Conservation (phyloP, 2,329 filamentous ascomycete species). For the Trichoderma sp. region DNA sequence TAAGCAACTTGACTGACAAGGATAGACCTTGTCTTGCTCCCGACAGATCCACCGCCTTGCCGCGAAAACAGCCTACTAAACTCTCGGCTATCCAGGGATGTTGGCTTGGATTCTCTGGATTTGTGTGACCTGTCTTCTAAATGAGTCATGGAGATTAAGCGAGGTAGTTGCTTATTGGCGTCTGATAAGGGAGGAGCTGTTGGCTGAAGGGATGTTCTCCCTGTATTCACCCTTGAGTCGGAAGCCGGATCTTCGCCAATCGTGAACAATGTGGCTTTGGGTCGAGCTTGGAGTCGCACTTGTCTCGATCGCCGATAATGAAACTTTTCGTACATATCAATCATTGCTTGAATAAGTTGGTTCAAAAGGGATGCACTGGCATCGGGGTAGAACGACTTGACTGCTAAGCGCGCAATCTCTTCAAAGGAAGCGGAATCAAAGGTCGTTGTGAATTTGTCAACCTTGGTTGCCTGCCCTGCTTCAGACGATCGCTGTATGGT, state of each 20-base stretch:
- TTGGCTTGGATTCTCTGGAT: not conserved
- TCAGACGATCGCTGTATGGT: slow-evolving; percentile 14
- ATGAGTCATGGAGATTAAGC: not conserved
- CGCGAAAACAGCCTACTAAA: not conserved
- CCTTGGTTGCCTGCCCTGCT: not conserved
- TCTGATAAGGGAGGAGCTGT: not conserved
- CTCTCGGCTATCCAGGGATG: not conserved
- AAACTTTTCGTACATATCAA: slow-evolving; percentile 17
- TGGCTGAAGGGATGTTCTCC: not conserved
- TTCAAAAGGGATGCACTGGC: slow-evolving; percentile 8
- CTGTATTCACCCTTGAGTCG: no score
- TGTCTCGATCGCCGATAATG: slow-evolving; percentile 16
- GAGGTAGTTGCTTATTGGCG: not conserved
- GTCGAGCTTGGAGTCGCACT: slow-evolving; percentile 7
- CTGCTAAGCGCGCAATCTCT: not conserved
- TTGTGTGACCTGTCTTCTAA: not conserved
- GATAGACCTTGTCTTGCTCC: not conserved
- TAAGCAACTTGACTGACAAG: not conserved
- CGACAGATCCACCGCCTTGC: not conserved
- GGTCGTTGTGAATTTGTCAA: not conserved
- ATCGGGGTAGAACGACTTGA: slow-evolving; percentile 14
- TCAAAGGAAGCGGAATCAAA: slow-evolving; percentile 3
- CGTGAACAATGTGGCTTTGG: not conserved
- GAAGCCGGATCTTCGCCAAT: not conserved
- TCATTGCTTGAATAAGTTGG: slow-evolving; percentile 11